Evolutionary conservation across 176 grass and related monocot genomes (phyloP).

Genomic region (Metroxylon sagu): DNA sequence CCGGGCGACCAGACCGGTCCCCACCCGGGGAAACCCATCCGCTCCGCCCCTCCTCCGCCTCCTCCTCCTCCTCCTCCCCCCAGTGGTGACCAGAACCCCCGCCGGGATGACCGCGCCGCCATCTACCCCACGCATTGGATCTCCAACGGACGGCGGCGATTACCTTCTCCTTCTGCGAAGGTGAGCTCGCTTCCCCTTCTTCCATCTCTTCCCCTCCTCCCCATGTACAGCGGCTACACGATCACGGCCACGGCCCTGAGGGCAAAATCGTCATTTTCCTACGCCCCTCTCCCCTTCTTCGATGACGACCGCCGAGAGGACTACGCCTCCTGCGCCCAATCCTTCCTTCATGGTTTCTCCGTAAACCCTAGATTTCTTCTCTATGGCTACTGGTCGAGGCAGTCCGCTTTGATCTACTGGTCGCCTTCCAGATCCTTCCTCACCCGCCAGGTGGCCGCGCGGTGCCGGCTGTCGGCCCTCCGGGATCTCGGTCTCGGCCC

Average conservation of each 20-base stretch:
- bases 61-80: conserved; percentile 7
- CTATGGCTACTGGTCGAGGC: conserved; percentile 13
- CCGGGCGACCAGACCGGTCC: too few relatives aligned
- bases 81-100: background rate
- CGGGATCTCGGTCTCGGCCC: too few relatives aligned
- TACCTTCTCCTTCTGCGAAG: background rate
- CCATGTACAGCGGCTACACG: conserved; percentile 19
- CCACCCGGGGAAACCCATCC: background rate
- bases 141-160: conserved; percentile 5
- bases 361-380: conserved; percentile 16
- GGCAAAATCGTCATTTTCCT: conserved; percentile 17
- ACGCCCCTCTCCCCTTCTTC: background rate
- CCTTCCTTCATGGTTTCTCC: background rate
- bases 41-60: background rate
- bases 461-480: too few relatives aligned
- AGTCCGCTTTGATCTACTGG: conserved; percentile 16
- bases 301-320: background rate
- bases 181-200: background rate
- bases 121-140: conserved; percentile 13
- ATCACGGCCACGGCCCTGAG: conserved; percentile 4
- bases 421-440: conserved; percentile 9
- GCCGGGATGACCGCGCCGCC: conserved; percentile 25
- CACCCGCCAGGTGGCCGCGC: background rate
- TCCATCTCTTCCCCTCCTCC: background rate
- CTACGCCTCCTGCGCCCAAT: background rate